Evolutionary conservation across 805 yeast species (phyloP).

Genomic region (Lipomyces orientalis): DNA sequence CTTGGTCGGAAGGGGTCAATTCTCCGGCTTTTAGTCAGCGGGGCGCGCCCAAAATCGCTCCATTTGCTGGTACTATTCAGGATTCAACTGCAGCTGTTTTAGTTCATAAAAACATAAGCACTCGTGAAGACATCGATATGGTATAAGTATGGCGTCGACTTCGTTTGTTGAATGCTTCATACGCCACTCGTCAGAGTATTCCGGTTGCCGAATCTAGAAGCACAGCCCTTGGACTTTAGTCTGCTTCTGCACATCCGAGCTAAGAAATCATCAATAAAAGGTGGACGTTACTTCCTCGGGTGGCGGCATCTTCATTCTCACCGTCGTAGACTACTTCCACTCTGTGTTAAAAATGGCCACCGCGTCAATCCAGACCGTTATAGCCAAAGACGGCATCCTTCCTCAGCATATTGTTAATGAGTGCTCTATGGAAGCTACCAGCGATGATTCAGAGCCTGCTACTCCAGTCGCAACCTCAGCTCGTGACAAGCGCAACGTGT

Average conservation of each 20-base stretch:
- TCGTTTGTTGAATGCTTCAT: neutral
- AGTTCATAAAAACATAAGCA: neutral
- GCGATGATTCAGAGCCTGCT: neutral
- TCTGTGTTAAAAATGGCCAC: no score
- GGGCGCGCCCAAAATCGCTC: neutral
- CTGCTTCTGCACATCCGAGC: neutral
- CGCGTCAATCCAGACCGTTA: no score
- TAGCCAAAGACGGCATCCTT: no score
- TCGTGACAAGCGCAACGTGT: conserved; percentile 46
- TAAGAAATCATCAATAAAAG: neutral
- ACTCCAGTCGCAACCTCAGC: conserved; percentile 40
- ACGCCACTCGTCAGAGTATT: neutral
- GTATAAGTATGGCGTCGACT: neutral
- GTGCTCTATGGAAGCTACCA: no score
- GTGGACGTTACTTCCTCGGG: neutral
- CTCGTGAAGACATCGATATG: neutral
- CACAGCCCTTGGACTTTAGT: neutral
- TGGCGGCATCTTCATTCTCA: no score
- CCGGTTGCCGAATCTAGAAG: neutral
- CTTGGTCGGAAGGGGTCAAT: neutral
- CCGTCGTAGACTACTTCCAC: neutral
- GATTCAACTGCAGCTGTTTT: no score
- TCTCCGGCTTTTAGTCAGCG: neutral
- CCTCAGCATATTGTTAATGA: no score
- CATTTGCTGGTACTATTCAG: neutral